Evolutionary conservation across 805 yeast genomes (phyloP).

Genomic region (Pichia deserticola): DNA sequence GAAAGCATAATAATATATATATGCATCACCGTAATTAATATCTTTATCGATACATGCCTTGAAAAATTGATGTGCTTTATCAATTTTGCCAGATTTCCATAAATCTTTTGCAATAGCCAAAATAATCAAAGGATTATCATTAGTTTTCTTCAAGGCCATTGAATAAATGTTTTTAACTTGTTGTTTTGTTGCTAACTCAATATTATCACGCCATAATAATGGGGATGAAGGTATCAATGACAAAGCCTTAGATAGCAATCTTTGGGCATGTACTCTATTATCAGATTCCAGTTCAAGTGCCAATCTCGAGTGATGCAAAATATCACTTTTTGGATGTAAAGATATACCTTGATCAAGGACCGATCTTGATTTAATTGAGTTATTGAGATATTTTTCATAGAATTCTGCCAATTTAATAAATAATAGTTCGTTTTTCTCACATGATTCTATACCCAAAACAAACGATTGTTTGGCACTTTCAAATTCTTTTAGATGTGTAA

Average conservation of each 20-base stretch:
- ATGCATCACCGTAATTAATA: constrained; percentile 62
- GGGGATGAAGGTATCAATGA: constrained; percentile 53
- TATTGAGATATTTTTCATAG: constrained; percentile 36
- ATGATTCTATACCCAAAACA: constrained; percentile 39
- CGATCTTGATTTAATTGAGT: constrained; percentile 58
- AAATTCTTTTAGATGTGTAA: constrained; percentile 23
- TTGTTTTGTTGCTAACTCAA: constrained; percentile 37
- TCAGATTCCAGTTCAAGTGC: constrained; percentile 46
- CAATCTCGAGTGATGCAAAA: constrained; percentile 53
- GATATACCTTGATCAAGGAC: constrained; percentile 59
- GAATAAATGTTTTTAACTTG: constrained; percentile 48
- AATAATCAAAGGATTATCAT: constrained; percentile 52
- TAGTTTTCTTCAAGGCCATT: constrained; percentile 64
- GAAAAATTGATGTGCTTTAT: constrained; percentile 67
- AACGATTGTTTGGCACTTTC: constrained; percentile 41
- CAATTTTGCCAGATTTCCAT: constrained; percentile 54
- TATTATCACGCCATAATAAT: constrained; percentile 56
- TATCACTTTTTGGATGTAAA: constrained; percentile 40
- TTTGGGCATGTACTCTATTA: constrained; percentile 45
- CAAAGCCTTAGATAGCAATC: constrained; percentile 51
- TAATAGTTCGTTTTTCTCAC: constrained; percentile 37
- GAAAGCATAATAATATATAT: constrained; percentile 58
- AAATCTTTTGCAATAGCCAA: constrained; percentile 60
- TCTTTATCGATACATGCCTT: constrained; percentile 51
- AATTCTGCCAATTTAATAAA: constrained; percentile 49